phyloP scores from a whole-genome alignment of 371 early-diverging fungal genomes.

The Saksenaea vasiformis region DNA sequence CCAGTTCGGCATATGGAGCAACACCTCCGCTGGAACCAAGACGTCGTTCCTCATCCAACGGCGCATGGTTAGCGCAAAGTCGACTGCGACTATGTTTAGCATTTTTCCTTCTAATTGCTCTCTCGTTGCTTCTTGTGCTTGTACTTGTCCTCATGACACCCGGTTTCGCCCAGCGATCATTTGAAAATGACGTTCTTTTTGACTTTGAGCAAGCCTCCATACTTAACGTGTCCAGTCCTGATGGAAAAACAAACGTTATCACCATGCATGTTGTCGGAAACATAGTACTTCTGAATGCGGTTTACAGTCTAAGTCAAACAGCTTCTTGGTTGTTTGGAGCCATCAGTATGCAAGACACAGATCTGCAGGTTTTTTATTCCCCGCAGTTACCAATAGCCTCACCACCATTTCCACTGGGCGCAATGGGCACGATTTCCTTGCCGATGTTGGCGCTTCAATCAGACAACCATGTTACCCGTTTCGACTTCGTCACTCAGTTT shows the following conservation, averaged over 20 bases:
- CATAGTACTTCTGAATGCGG: constrained; percentile 23
- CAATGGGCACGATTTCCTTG: constrained; percentile 39
- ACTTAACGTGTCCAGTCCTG: constrained; percentile 30
- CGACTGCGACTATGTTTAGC: constrained; percentile 13
- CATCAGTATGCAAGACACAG: constrained; percentile 20
- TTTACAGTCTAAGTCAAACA: constrained; percentile 24
- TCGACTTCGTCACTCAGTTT: constrained; percentile 46
- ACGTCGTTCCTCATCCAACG: background rate
- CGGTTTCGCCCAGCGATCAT: constrained; percentile 46
- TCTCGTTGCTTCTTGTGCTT: constrained; percentile 11
- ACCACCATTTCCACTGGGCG: background rate
- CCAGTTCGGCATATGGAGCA: constrained; percentile 6
- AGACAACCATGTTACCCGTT: constrained; percentile 20
- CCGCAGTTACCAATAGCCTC: background rate
- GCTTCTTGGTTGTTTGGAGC: constrained; percentile 30
- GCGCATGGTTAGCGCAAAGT: background rate
- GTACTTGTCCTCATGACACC: constrained; percentile 39
- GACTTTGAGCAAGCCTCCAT: constrained; percentile 38
- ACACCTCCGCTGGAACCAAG: constrained; percentile 1
- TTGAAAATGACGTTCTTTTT: constrained; percentile 33
- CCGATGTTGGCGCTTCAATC: constrained; percentile 29
- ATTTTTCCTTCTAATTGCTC: constrained; percentile 15
- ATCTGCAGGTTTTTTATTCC: constrained; percentile 23
- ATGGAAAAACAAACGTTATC: constrained; percentile 18
- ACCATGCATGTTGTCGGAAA: constrained; percentile 44